phyloP scores from a whole-genome alignment of 1,284 basidiomycete genomes.

The Caloboletus inedulis region DNA sequence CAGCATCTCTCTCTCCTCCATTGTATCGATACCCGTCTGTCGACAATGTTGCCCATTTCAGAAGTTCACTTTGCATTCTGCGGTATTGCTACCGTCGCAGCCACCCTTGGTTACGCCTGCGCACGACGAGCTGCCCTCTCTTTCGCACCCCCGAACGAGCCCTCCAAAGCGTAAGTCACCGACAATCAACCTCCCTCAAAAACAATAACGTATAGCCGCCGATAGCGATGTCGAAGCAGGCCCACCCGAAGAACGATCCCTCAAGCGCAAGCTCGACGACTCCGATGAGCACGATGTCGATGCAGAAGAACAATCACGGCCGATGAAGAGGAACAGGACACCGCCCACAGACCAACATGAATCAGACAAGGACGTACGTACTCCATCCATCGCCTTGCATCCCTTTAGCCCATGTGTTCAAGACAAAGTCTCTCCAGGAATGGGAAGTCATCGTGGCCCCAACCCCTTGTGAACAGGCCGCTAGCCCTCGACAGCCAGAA shows the following conservation, averaged over 20 bases:
- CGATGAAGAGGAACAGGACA: constrained; percentile 50
- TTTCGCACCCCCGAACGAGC: constrained; percentile 15
- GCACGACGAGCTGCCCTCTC: constrained; percentile 38
- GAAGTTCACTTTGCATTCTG: constrained; percentile 48
- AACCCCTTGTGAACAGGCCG: constrained; percentile 28
- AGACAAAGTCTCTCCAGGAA: constrained; percentile 26
- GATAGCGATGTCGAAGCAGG: constrained; percentile 33
- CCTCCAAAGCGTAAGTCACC: constrained; percentile 31
- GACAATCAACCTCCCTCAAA: constrained; percentile 32
- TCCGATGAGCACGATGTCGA: constrained; percentile 31
- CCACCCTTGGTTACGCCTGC: constrained; percentile 54
- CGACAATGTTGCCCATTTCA: constrained; percentile 32
- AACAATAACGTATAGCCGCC: constrained; percentile 28
- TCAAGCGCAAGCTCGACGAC: constrained; percentile 43
- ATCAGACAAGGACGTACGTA: constrained; percentile 30
- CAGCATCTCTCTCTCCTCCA: not conserved
- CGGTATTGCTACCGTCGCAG: constrained; percentile 55
- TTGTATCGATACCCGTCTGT: not conserved
- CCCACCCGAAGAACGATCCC: constrained; percentile 31
- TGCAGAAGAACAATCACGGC: constrained; percentile 28
- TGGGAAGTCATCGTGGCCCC: constrained; percentile 33
- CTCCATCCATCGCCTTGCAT: not conserved
- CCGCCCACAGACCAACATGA: constrained; percentile 38
- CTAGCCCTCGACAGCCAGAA: constrained; percentile 10
- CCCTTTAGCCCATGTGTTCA: constrained; percentile 1